phyloP scores from a whole-genome alignment of 2,329 filamentous ascomycete genomes.

The Thermochaetoides dissita region DNA sequence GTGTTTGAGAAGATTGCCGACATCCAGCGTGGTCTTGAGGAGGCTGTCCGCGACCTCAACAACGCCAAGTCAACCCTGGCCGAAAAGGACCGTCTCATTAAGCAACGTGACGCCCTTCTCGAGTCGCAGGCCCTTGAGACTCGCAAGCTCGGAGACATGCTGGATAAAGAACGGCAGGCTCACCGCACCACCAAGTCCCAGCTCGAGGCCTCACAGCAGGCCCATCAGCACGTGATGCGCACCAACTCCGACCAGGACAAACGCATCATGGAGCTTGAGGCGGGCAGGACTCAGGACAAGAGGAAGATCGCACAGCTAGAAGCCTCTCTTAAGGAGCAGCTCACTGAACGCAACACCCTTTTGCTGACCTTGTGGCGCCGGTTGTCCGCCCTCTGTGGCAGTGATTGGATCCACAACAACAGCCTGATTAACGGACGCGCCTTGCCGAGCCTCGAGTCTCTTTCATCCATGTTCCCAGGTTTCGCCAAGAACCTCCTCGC shows the following conservation, averaged over 20 bases:
- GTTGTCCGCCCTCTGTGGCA: constrained; percentile 70
- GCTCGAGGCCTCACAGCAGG: constrained; percentile 78
- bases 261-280: constrained; percentile 74
- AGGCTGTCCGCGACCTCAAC: constrained; percentile 70
- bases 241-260: constrained; percentile 76
- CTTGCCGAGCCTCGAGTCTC: constrained; percentile 69
- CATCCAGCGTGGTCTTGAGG: constrained; percentile 75
- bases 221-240: constrained; percentile 72
- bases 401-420: constrained; percentile 84
- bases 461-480: constrained; percentile 70
- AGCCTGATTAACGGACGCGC: constrained; percentile 75
- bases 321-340: constrained; percentile 68
- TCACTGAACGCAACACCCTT: constrained; percentile 78
- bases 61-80: constrained; percentile 59
- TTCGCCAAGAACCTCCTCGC: constrained; percentile 83
- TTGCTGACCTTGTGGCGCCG: constrained; percentile 83
- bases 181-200: constrained; percentile 78
- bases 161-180: constrained; percentile 77
- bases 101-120: constrained; percentile 74
- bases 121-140: constrained; percentile 81
- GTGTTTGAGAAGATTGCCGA: constrained; percentile 58
- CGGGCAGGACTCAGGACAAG: constrained; percentile 61
- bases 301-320: constrained; percentile 65
- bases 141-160: constrained; percentile 68
- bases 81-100: constrained; percentile 85